phyloP scores from a whole-genome alignment of 345 rosid species.

The Angophora floribunda region DNA sequence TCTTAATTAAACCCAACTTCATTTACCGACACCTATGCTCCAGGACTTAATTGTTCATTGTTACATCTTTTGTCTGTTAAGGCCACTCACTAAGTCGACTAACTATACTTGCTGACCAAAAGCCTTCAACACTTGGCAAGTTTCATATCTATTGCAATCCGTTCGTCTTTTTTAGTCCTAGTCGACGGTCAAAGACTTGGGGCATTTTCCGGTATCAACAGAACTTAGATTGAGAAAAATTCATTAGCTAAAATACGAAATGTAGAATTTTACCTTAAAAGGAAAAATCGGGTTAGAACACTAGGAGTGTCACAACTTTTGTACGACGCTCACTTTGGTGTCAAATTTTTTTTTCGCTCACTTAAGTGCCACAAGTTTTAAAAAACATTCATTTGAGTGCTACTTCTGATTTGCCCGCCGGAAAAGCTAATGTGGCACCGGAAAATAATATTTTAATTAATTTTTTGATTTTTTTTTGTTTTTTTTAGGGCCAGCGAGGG shows the following conservation, averaged over 20 bases:
- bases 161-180: background rate
- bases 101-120: background rate
- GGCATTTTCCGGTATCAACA: background rate
- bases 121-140: background rate
- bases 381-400: no score
- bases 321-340: no score
- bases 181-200: background rate
- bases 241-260: background rate
- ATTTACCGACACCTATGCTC: background rate
- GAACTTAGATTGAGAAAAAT: background rate
- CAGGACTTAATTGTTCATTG: background rate
- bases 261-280: background rate
- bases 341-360: no score
- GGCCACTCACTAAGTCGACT: background rate
- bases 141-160: background rate
- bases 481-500: no score
- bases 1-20: background rate
- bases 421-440: no score
- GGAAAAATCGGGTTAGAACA: no score
- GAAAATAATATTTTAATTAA: no score
- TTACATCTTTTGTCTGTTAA: background rate
- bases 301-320: no score
- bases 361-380: no score
- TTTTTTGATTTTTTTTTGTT: no score
- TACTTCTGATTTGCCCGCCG: no score